phyloP scores from a whole-genome alignment of 2,329 filamentous ascomycete genomes.

The Sporothrix euskadiensis region DNA sequence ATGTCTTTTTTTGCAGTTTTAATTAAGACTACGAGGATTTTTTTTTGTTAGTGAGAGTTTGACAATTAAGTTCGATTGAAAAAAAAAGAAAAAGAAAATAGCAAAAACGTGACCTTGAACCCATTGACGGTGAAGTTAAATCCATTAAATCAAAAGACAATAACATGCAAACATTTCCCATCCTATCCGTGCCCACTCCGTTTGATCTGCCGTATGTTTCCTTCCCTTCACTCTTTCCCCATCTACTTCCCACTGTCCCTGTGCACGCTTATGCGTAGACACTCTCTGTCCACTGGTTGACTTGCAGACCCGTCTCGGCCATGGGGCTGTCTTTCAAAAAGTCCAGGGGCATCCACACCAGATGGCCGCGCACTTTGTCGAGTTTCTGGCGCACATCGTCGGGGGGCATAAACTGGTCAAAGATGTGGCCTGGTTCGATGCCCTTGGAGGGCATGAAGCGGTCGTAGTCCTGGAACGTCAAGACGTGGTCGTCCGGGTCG shows the following conservation, averaged over 20 bases:
- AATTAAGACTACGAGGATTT: not conserved
- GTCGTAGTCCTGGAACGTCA: conserved; percentile 88
- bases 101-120: too few relatives aligned
- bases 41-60: not conserved
- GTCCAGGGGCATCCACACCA: conserved; percentile 93
- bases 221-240: not conserved
- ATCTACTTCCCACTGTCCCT: not conserved
- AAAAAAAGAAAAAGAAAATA: not conserved
- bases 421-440: conserved; percentile 82
- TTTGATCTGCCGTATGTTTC: not conserved
- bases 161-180: not conserved
- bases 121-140: not conserved
- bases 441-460: conserved; percentile 69
- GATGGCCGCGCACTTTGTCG: conserved; percentile 77
- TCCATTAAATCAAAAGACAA: not conserved
- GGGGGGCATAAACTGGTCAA: conserved; percentile 72
- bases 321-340: conserved; percentile 83
- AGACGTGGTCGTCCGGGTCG: conserved; percentile 86
- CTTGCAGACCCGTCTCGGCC: conserved; percentile 83
- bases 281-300: conserved; percentile 86
- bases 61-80: too few relatives aligned
- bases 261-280: conserved; percentile 63
- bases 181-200: not conserved
- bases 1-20: not conserved
- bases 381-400: conserved; percentile 74